phyloP scores from a whole-genome alignment of 192 early-diverging fungal genomes.

The Dispira simplex region DNA sequence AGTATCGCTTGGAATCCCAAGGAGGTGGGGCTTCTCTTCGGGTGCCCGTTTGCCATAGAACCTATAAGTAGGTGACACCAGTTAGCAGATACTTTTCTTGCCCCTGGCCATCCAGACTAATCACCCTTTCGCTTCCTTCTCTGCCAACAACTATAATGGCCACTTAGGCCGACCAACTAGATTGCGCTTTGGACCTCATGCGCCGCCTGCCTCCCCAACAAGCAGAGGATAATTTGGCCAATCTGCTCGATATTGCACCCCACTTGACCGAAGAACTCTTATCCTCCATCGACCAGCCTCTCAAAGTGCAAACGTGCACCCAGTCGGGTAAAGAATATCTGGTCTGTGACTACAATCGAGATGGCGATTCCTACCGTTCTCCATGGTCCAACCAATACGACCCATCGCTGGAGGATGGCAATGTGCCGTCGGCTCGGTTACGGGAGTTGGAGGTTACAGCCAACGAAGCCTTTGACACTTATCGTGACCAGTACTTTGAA shows the following conservation, averaged over 20 bases:
- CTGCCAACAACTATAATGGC: too few species aligned
- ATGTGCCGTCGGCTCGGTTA: constrained; percentile 57
- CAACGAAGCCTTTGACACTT: constrained; percentile 94
- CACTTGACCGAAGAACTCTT: constrained; percentile 83
- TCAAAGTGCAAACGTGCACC: constrained; percentile 55
- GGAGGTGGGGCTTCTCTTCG: too few species aligned
- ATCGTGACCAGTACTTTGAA: constrained; percentile 82
- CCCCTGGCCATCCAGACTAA: too few species aligned
- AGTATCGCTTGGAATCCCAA: too few species aligned
- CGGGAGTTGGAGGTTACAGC: constrained; percentile 80
- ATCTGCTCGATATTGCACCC: constrained; percentile 68
- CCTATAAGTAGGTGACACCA: too few species aligned
- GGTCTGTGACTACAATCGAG: constrained; percentile 92
- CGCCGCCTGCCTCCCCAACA: constrained; percentile 88
- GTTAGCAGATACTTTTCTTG: too few species aligned
- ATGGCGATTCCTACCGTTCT: constrained; percentile 86
- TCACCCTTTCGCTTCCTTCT: too few species aligned
- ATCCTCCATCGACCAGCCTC: constrained; percentile 83
- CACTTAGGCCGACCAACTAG: constrained; percentile 35
- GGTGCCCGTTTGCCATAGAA: too few species aligned
- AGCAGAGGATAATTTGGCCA: constrained; percentile 70
- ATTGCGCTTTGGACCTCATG: constrained; percentile 95
- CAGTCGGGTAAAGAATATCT: constrained; percentile 70
- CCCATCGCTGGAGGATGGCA: constrained; percentile 66
- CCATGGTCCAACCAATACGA: constrained; percentile 96